These are phyloP conservation scores for Zymoseptoria brevis DNA, from an alignment of 2,329 filamentous ascomycete genomes.

Conservation along the genomic window DNA sequence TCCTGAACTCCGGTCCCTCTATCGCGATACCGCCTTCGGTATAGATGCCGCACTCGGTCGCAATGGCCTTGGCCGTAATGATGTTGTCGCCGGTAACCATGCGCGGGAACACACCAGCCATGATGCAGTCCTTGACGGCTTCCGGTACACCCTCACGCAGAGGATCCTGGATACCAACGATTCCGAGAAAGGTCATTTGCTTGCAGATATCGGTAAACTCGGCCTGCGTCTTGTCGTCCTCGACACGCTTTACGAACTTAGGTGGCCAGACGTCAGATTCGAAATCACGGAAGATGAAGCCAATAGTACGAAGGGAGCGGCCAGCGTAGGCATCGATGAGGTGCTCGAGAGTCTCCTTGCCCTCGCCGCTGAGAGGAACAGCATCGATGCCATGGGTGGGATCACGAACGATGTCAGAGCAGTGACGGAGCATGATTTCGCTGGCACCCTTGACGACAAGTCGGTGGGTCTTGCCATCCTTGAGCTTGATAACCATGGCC, in stretches of 20 bases:
- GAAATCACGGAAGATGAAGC: conserved; percentile 76
- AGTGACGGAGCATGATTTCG: conserved; percentile 43
- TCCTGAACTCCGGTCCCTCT: conserved; percentile 40
- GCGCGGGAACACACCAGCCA: conserved; percentile 62
- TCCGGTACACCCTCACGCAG: conserved; percentile 59
- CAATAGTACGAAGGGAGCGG: conserved; percentile 75
- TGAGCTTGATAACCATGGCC: conserved; percentile 53
- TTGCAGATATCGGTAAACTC: conserved; percentile 61
- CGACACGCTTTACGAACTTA: conserved; percentile 47
- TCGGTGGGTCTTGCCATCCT: conserved; percentile 46
- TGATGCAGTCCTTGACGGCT: conserved; percentile 59
- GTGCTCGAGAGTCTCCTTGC: conserved; percentile 51
- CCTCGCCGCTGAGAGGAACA: conserved; percentile 47
- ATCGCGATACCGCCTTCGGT: conserved; percentile 36
- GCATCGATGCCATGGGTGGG: conserved; percentile 51
- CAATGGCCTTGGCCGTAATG: conserved; percentile 64
- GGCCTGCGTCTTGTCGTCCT: conserved; percentile 55
- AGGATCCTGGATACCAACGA: conserved; percentile 69
- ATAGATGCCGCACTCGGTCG: conserved; percentile 62
- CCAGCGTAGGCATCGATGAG: conserved; percentile 72
- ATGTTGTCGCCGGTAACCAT: conserved; percentile 71
- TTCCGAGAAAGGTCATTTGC: conserved; percentile 64
- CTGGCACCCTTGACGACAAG: conserved; percentile 48
- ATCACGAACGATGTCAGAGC: conserved; percentile 48
- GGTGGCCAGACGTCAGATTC: conserved; percentile 64